Conservation (phyloP, 2,329 filamentous ascomycete genomes). For the Zarea fungicola region DNA sequence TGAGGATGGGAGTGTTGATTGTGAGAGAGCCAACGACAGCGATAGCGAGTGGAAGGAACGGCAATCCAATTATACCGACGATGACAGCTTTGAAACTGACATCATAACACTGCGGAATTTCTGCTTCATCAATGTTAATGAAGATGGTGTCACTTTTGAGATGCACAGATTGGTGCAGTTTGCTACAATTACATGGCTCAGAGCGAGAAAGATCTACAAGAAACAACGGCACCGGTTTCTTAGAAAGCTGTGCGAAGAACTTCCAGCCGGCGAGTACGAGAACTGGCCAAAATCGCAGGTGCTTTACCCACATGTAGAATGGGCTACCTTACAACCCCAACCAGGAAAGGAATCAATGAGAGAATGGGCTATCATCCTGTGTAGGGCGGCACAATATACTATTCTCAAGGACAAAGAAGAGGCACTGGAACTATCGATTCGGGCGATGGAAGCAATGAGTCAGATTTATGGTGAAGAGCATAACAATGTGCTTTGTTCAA, state of each 20-base stretch:
- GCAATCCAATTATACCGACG: conserved; percentile 8
- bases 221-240: conserved; percentile 16
- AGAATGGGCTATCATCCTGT: conserved; percentile 18
- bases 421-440: conserved; percentile 9
- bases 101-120: conserved; percentile 25
- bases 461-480: conserved; percentile 12
- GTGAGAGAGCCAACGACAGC: conserved; percentile 1
- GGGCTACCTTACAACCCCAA: conserved; percentile 15
- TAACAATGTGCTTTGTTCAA: conserved; percentile 8
- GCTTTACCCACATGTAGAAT: conserved; percentile 20
- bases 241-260: conserved; percentile 13
- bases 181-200: conserved; percentile 21
- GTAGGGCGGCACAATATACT: conserved; percentile 19
- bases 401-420: conserved; percentile 14
- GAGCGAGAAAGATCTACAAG: conserved; percentile 10
- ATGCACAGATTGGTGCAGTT: conserved; percentile 34
- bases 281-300: conserved; percentile 18
- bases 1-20: conserved; percentile 10
- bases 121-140: conserved; percentile 23
- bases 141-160: conserved; percentile 22
- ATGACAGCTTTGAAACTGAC: conserved; percentile 23
- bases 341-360: conserved; percentile 12
- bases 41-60: conserved; percentile 10
- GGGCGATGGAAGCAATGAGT: conserved; percentile 16
- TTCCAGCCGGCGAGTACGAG: conserved; percentile 19